Evolutionary conservation across 129 eudicot genomes (phyloP).

Genomic region (Chrysanthemum makinoi): DNA sequence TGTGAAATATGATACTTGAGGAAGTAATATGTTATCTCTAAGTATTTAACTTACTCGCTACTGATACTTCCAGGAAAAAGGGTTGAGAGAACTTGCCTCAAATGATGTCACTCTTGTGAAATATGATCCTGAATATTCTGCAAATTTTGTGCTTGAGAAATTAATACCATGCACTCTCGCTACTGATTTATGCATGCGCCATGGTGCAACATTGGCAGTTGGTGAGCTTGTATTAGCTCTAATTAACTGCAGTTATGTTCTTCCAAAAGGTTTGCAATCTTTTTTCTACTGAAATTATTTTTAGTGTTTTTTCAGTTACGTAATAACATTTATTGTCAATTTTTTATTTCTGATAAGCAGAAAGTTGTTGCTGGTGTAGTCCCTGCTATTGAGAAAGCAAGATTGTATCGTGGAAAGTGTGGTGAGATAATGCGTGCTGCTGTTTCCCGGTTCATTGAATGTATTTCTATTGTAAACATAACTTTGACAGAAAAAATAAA

Average conservation of each 20-base stretch:
- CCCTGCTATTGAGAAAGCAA: constrained; percentile 95
- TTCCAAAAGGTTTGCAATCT: constrained; percentile 50
- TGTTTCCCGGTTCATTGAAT: constrained; percentile 87
- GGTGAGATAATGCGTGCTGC: constrained; percentile 98
- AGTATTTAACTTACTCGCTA: constrained; percentile 14
- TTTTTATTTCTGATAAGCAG: constrained; percentile 63
- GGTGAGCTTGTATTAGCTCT: constrained; percentile 90
- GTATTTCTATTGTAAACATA: constrained; percentile 63
- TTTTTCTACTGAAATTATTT: not conserved
- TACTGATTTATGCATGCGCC: constrained; percentile 93
- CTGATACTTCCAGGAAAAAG: constrained; percentile 68
- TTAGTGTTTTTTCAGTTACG: constrained; percentile 9
- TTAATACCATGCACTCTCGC: constrained; percentile 86
- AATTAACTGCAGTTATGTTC: constrained; percentile 50
- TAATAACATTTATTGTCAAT: constrained; percentile 5
- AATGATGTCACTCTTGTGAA: constrained; percentile 74
- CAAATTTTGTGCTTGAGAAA: constrained; percentile 68
- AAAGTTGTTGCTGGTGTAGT: constrained; percentile 70
- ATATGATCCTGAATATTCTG: constrained; percentile 79
- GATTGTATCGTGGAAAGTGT: constrained; percentile 95
- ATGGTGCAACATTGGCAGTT: constrained; percentile 93
- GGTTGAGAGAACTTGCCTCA: constrained; percentile 93
- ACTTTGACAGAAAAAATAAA: constrained; percentile 64
- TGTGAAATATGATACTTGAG: constrained; percentile 5
- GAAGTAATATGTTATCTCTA: constrained; percentile 11